Conservation (phyloP, 805 yeast genomes). For the Starmerella gropengiesseri region DNA sequence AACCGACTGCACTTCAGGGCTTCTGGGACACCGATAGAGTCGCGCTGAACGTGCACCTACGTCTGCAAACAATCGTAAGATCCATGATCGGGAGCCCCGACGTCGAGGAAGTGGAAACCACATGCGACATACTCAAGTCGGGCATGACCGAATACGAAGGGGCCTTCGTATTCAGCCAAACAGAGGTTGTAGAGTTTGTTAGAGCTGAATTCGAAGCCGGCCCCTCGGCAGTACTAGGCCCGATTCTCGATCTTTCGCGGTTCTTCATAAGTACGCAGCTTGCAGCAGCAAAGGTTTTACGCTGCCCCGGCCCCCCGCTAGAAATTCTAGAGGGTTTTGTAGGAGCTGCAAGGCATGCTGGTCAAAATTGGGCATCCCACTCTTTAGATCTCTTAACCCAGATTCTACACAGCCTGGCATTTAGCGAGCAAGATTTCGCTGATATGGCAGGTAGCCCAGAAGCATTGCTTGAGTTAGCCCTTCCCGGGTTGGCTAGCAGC, state of each 20-base stretch:
- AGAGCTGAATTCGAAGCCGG: slow-evolving; percentile 28
- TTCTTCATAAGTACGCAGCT: slow-evolving; percentile 23
- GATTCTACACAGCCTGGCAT: slow-evolving; percentile 8
- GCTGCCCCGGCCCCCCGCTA: not conserved
- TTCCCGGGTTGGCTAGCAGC: slow-evolving; percentile 35
- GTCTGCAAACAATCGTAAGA: slow-evolving; percentile 35
- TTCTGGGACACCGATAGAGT: slow-evolving; percentile 27
- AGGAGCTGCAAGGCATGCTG: not conserved
- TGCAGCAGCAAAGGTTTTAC: slow-evolving; percentile 1
- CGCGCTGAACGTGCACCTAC: slow-evolving; percentile 30
- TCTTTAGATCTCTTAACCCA: slow-evolving; percentile 22
- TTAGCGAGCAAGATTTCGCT: not conserved
- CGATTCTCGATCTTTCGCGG: slow-evolving; percentile 26
- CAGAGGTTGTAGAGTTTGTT: slow-evolving; percentile 35
- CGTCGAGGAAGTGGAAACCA: slow-evolving; percentile 47
- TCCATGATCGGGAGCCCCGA: slow-evolving; percentile 36
- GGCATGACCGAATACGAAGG: slow-evolving; percentile 48
- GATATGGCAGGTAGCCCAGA: slow-evolving; percentile 16
- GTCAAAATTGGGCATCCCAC: not conserved
- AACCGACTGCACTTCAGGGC: slow-evolving; percentile 21
- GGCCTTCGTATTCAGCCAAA: slow-evolving; percentile 47
- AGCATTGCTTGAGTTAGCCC: slow-evolving; percentile 29
- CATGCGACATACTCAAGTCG: slow-evolving; percentile 49
- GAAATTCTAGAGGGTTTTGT: not conserved
- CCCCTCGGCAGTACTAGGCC: slow-evolving; percentile 20